Evolutionary conservation across 371 early-diverging fungal species (phyloP).

Genomic region (Phascolomyces articulosus): DNA sequence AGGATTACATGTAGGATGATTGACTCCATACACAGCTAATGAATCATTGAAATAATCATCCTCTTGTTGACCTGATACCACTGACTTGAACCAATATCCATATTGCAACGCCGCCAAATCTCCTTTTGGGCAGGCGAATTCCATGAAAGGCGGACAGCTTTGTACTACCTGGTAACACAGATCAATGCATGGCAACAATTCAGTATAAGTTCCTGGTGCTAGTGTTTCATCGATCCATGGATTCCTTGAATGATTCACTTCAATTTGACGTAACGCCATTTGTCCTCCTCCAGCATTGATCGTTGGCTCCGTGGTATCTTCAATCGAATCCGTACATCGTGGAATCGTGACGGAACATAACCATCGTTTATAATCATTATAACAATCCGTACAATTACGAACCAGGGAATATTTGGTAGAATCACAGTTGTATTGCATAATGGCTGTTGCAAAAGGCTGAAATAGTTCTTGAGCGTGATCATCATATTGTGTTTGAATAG

Average conservation of each 20-base stretch:
- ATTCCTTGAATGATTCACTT: constrained; percentile 42
- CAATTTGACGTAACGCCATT: constrained; percentile 24
- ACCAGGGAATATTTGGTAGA: constrained; percentile 63
- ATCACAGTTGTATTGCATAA: constrained; percentile 63
- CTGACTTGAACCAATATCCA: constrained; percentile 44
- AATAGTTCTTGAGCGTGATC: constrained; percentile 41
- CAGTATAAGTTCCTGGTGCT: constrained; percentile 54
- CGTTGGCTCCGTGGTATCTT: background rate
- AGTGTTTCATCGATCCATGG: constrained; percentile 44
- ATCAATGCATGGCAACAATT: constrained; percentile 66
- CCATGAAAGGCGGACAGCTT: constrained; percentile 66
- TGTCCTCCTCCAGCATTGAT: background rate
- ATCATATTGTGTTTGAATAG: constrained; percentile 48
- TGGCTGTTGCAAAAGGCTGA: constrained; percentile 52
- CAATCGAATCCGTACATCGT: constrained; percentile 46
- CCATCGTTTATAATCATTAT: constrained; percentile 66
- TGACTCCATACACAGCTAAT: constrained; percentile 7
- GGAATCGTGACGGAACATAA: constrained; percentile 68
- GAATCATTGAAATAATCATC: background rate
- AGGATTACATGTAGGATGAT: constrained; percentile 35
- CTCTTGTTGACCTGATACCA: too few relatives aligned
- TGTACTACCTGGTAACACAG: constrained; percentile 68
- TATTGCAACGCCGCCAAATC: constrained; percentile 51
- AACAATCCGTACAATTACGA: constrained; percentile 66
- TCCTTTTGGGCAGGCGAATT: constrained; percentile 61